Percentiles rank a stretch among this genome's conserved stretches.
phyloP scores from a whole-genome alignment of 352 stramenopile genomes.

The Sclerospora graminicola region DNA sequence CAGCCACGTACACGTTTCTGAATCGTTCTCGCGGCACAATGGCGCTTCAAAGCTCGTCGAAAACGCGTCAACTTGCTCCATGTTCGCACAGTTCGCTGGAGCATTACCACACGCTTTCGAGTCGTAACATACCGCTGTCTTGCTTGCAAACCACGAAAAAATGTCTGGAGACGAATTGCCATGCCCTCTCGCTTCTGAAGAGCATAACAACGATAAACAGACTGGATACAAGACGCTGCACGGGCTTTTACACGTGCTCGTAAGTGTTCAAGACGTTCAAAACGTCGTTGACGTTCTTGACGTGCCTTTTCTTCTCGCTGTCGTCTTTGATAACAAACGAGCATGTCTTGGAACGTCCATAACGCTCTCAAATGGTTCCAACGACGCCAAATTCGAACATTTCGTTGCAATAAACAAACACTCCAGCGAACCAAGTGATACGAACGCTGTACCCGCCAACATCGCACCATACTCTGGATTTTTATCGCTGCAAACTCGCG shows the following conservation, averaged over 20 bases:
- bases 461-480: constrained; percentile 22
- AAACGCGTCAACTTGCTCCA: constrained; percentile 18
- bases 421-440: constrained; percentile 11
- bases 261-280: too few species aligned
- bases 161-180: constrained; percentile 18
- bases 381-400: too few species aligned
- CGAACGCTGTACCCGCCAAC: constrained; percentile 7
- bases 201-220: constrained; percentile 13
- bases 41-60: constrained; percentile 7
- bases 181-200: constrained; percentile 15
- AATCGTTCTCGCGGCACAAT: constrained; percentile 24
- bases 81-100: constrained; percentile 23
- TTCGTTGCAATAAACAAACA: constrained; percentile 15
- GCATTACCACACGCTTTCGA: constrained; percentile 6
- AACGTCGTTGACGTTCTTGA: too few species aligned
- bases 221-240: constrained; percentile 1
- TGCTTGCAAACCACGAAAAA: constrained; percentile 15
- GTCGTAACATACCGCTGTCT: too few species aligned
- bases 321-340: too few species aligned
- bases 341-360: too few species aligned
- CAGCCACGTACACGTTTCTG: constrained; percentile 40
- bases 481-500: constrained; percentile 17
- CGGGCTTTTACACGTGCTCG: too few species aligned
- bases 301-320: too few species aligned
- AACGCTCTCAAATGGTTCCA: too few species aligned